Conservation (phyloP, 2,329 filamentous ascomycete species). For the Apiospora marii region DNA sequence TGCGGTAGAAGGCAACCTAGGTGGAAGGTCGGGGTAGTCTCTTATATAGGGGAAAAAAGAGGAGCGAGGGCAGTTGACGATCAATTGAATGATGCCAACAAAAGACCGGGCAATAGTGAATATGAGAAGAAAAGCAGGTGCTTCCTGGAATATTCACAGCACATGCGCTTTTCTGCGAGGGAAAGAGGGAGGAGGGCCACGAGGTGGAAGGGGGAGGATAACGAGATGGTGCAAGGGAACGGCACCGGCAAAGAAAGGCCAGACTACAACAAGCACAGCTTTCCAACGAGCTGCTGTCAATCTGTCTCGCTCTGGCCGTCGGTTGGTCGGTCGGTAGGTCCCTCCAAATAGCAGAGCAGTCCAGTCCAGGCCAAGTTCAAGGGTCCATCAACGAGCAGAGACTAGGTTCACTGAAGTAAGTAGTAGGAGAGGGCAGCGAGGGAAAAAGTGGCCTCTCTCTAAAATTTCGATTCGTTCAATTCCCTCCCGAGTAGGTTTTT, state of each 20-base stretch:
- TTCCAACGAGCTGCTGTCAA: background rate
- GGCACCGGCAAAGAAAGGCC: slow-evolving; percentile 12
- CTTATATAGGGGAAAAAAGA: slow-evolving; percentile 8
- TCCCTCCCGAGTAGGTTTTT: background rate
- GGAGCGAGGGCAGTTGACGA: slow-evolving; percentile 28
- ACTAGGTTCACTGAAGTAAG: slow-evolving; percentile 6
- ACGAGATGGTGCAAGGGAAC: background rate
- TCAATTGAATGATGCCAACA: slow-evolving; percentile 30
- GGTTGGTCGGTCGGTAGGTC: background rate
- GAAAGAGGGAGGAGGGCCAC: slow-evolving; percentile 18
- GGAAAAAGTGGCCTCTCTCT: slow-evolving; percentile 11
- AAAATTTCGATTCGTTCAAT: background rate
- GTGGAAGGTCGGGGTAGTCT: slow-evolving; percentile 10
- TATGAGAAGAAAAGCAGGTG: slow-evolving; percentile 20
- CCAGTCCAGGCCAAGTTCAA: slow-evolving; percentile 12
- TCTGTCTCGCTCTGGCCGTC: background rate
- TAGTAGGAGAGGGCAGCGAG: background rate
- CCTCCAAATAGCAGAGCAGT: background rate
- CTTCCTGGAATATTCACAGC: slow-evolving; percentile 7
- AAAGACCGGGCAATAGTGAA: slow-evolving; percentile 24
- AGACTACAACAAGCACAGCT: slow-evolving; percentile 18
- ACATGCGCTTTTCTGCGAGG: slow-evolving; percentile 11
- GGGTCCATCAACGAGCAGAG: slow-evolving; percentile 1
- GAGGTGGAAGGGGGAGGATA: background rate
- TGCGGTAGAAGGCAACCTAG: slow-evolving; percentile 18